Conservation (phyloP, 75 land plant species). For the Cunninghamia lanceolata region DNA sequence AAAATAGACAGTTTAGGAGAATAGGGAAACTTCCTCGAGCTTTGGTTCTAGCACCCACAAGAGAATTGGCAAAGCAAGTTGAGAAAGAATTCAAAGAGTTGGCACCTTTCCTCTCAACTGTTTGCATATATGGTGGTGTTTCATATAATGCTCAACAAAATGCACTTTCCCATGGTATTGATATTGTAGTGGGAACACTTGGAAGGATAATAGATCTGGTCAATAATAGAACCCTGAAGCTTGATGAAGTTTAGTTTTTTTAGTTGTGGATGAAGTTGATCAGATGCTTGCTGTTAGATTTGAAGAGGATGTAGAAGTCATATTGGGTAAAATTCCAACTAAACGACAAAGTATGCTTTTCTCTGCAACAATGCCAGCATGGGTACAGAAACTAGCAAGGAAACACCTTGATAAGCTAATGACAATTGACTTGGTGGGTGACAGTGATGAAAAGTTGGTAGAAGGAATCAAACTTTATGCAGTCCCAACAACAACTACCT, state of each 20-base stretch:
- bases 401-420: conserved; percentile 80
- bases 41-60: conserved; percentile 89
- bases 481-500: conserved; percentile 42
- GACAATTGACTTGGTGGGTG: conserved; percentile 95
- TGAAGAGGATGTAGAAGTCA: too few relatives aligned
- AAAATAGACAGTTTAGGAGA: conserved; percentile 27
- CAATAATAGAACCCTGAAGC: conserved; percentile 50
- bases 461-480: conserved; percentile 91
- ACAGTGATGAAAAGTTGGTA: conserved; percentile 80
- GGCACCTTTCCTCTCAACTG: conserved; percentile 78
- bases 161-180: too few relatives aligned
- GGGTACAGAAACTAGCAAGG: conserved; percentile 88
- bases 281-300: conserved; percentile 98
- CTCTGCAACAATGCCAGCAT: conserved; percentile 97
- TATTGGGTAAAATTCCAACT: too few relatives aligned
- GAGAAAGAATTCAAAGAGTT: too few relatives aligned
- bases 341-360: conserved; percentile 94
- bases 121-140: conserved; percentile 97
- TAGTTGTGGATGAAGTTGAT: conserved; percentile 97
- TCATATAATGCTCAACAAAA: too few relatives aligned
- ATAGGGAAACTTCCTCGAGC: conserved; percentile 66
- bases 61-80: conserved; percentile 96
- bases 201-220: conserved; percentile 88
- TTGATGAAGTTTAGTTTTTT: conserved; percentile 72
- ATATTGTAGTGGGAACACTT: conserved; percentile 96